Conservation (phyloP, 768 basidiomycete species). For the Suillus fuscotomentosus region DNA sequence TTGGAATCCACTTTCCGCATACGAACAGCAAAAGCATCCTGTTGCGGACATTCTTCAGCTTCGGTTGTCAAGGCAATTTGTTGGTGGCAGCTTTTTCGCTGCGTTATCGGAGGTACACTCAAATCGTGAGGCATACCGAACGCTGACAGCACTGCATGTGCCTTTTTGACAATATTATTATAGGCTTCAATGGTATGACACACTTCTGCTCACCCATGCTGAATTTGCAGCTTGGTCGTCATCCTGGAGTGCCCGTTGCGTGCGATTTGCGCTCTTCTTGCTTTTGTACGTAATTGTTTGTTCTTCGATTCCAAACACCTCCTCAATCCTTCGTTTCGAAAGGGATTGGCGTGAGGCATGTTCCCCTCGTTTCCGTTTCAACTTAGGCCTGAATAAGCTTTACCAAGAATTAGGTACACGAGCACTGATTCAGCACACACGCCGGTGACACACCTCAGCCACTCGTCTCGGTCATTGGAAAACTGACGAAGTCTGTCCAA, state of each 20-base stretch:
- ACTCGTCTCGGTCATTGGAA: constrained; percentile 12
- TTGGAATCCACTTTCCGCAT: too few species aligned
- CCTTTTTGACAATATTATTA: background rate
- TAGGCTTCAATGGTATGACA: background rate
- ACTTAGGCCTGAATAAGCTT: constrained; percentile 2
- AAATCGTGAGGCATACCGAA: background rate
- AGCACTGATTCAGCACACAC: background rate
- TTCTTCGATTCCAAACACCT: background rate
- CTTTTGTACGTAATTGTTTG: constrained; percentile 3
- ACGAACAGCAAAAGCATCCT: too few species aligned
- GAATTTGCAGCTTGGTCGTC: background rate
- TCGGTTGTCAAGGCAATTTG: background rate
- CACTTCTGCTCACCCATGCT: background rate
- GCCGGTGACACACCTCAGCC: constrained; percentile 13
- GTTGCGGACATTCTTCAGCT: too few species aligned
- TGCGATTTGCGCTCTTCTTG: constrained; percentile 3
- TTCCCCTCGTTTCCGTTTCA: constrained; percentile 1
- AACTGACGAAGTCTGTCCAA: constrained; percentile 10
- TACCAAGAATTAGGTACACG: too few species aligned
- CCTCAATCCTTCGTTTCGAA: background rate
- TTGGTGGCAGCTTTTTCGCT: background rate
- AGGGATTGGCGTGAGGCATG: background rate
- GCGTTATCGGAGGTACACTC: background rate
- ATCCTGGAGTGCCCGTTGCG: constrained; percentile 2
- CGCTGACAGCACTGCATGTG: background rate